Evolutionary conservation across 371 early-diverging fungal species (phyloP), one percentile per base, ranked within the genome.

Genomic region (Chytridium lagenaria): DNA sequence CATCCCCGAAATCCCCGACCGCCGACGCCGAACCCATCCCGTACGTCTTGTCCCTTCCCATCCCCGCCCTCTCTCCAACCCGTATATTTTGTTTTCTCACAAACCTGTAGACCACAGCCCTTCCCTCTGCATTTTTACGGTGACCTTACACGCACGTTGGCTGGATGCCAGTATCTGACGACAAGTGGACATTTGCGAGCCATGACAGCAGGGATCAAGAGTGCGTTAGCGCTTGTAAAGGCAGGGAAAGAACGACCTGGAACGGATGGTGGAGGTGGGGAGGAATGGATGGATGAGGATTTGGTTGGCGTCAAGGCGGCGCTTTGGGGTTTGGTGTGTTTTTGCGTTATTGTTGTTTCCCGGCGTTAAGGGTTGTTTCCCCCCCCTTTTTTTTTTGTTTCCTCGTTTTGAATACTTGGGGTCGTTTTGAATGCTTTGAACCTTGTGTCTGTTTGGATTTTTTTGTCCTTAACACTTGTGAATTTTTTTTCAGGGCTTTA

Each of bases 51-150:
- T 44, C 44, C 44, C 44, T 19, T 44, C 19, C 44, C 44, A 12
- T 44, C 19, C 44, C 44, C 44, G 12, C 44, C 19, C 44, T 19
- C 7, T 7, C 44, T 12, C 44, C 44, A 44, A 44, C 44, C 44
- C 44, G 7, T 7, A 44, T 19, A 44, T n/a, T n/a, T n/a, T n/a
- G n/a, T n/a, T 44, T 44, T 19, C 44, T 44, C 44, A 44, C 7
- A 7, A 7, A 7, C 44, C 19, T 44, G 12, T 44, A n/a, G n/a
- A n/a, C n/a, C n/a, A n/a, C n/a, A n/a, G 10, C 26, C 57, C 57
- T 65, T 85, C 79, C 90, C 89, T 0, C 89, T 92, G 3, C 95
- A 95, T 74, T 92, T 95, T 72, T 94, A 92, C 72, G 94, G 94
- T 19, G 91, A 93, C 72, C 73, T 95, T 19, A 87, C 93, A 3